phyloP scores from a whole-genome alignment of 2,329 filamentous ascomycete genomes.

The Ceratocystis albifundus region DNA sequence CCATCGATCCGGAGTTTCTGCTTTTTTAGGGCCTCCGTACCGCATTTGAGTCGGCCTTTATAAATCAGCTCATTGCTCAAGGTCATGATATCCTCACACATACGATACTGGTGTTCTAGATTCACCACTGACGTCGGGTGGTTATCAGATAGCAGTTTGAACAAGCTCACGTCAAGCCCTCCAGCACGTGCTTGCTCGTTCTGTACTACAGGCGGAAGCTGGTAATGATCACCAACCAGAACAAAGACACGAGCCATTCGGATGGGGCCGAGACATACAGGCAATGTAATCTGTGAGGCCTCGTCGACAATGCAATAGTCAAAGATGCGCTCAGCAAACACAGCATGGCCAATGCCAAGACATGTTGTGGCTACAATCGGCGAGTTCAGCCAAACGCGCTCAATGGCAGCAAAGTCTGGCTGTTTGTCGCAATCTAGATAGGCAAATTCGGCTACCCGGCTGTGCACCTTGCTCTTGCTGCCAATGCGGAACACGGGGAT shows the following conservation, averaged over 20 bases:
- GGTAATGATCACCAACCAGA: constrained; percentile 91
- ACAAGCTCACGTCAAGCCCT: constrained; percentile 83
- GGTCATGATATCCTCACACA: constrained; percentile 95
- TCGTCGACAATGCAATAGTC: constrained; percentile 99
- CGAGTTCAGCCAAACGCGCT: constrained; percentile 69
- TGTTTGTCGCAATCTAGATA: constrained; percentile 64
- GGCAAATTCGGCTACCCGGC: constrained; percentile 75
- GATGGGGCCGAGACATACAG: constrained; percentile 87
- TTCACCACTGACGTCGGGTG: constrained; percentile 83
- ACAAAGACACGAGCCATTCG: constrained; percentile 88
- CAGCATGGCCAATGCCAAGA: constrained; percentile 74
- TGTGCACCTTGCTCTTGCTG: constrained; percentile 72
- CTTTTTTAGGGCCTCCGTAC: constrained; percentile 61
- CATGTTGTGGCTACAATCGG: constrained; percentile 92
- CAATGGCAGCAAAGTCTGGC: constrained; percentile 69
- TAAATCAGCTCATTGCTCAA: constrained; percentile 92
- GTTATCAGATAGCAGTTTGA: constrained; percentile 81
- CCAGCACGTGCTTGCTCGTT: constrained; percentile 78
- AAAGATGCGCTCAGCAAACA: constrained; percentile 82
- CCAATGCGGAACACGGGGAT: constrained; percentile 78
- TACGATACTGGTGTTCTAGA: constrained; percentile 91
- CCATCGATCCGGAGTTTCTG: constrained; percentile 57
- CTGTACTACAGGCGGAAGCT: constrained; percentile 85
- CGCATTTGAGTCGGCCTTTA: constrained; percentile 78
- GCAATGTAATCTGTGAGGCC: constrained; percentile 91